phyloP scores from a whole-genome alignment of 306 rosid genomes.

The Lathyrus aphaca region DNA sequence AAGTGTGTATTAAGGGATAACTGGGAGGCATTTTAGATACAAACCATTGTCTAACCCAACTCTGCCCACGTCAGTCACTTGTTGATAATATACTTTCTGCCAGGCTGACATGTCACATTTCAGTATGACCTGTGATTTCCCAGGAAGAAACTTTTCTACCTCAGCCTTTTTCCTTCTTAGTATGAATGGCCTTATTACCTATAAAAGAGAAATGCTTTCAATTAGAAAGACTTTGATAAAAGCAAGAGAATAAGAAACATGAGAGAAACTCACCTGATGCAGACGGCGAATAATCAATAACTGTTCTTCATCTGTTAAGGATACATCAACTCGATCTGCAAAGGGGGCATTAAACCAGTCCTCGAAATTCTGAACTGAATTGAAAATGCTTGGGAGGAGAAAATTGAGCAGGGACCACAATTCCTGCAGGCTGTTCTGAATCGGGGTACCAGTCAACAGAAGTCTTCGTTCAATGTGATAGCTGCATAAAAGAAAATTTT shows the following conservation, averaged over 20 bases:
- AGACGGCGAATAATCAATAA: conserved; percentile 93
- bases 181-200: conserved; percentile 99
- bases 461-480: conserved; percentile 85
- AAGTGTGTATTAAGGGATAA: conserved; percentile 8
- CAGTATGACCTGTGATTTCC: conserved; percentile 95
- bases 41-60: conserved; percentile 91
- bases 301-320: conserved; percentile 95
- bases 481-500: conserved; percentile 51
- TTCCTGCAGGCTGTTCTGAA: conserved; percentile 97
- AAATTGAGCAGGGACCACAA: conserved; percentile 96
- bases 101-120: conserved; percentile 98
- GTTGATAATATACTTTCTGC: conserved; percentile 99
- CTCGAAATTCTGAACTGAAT: conserved; percentile 95
- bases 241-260: conserved; percentile 33
- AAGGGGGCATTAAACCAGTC: conserved; percentile 99
- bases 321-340: conserved; percentile 85
- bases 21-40: conserved; percentile 21
- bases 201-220: conserved; percentile 35
- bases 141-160: conserved; percentile 96
- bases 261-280: conserved; percentile 76
- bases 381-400: conserved; percentile 94
- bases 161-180: conserved; percentile 96
- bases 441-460: conserved; percentile 92
- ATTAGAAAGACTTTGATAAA: conserved; percentile 40
- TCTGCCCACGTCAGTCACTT: conserved; percentile 93